These are phyloP conservation scores for Trichoderma sp. DNA, from an alignment of 2,329 filamentous ascomycete species.

Conservation along the genomic window DNA sequence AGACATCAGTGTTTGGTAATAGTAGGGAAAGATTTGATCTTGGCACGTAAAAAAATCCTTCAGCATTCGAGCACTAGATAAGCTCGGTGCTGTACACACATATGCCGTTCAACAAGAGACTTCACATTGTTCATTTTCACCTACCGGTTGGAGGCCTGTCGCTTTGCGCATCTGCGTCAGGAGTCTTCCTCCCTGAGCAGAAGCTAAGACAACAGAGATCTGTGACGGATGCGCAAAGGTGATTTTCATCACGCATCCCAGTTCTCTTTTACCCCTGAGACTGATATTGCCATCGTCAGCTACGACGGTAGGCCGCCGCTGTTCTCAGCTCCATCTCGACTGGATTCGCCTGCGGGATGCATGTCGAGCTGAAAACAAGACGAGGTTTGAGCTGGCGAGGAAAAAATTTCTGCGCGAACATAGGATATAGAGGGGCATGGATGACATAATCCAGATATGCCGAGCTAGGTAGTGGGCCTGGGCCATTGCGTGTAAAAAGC, in stretches of 20 bases:
- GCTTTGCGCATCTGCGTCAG: not conserved
- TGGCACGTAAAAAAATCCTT: slow-evolving; percentile 59
- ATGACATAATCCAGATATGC: not conserved
- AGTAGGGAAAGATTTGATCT: slow-evolving; percentile 50
- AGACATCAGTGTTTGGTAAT: slow-evolving; percentile 61
- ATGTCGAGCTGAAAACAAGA: slow-evolving; percentile 18
- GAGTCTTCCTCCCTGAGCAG: slow-evolving; percentile 5
- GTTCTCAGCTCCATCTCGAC: not conserved
- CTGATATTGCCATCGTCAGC: not conserved
- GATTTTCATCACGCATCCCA: not conserved
- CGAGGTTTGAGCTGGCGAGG: not conserved
- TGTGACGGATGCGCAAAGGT: not conserved
- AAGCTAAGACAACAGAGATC: not conserved
- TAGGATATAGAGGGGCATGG: slow-evolving; percentile 11
- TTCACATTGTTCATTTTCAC: not conserved
- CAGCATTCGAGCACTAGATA: slow-evolving; percentile 53
- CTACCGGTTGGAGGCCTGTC: not conserved
- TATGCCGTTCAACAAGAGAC: slow-evolving; percentile 46
- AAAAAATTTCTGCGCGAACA: slow-evolving; percentile 4
- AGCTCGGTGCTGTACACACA: slow-evolving; percentile 62
- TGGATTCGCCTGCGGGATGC: not conserved
- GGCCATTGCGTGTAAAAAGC: not conserved
- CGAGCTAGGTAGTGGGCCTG: not conserved
- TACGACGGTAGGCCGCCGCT: not conserved
- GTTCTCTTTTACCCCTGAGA: not conserved